Evolutionary conservation across 768 basidiomycete genomes (phyloP).

Genomic region (Xerocomellus intermedius): DNA sequence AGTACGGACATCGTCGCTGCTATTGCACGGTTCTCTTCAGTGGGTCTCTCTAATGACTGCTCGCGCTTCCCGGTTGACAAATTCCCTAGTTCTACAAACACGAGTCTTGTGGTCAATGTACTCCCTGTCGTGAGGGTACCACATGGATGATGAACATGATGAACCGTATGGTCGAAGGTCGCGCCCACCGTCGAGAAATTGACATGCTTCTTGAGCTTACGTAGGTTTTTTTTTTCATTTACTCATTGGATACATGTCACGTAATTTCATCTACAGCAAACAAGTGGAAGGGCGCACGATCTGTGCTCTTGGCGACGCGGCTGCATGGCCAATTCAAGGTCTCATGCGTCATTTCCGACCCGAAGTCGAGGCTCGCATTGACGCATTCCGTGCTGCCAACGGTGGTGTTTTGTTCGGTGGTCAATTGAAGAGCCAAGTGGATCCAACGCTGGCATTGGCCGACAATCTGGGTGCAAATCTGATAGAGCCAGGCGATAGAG

Average conservation of each 20-base stretch:
- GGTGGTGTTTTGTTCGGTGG: constrained; percentile 92
- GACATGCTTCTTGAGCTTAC: constrained; percentile 97
- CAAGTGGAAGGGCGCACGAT: constrained; percentile 97
- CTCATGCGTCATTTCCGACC: constrained; percentile 98
- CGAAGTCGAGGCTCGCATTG: constrained; percentile 87
- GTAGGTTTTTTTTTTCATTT: constrained; percentile 40
- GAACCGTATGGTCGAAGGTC: constrained; percentile 91
- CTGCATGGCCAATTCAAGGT: constrained; percentile 98
- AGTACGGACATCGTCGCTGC: constrained; percentile 91
- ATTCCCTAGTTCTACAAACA: constrained; percentile 86
- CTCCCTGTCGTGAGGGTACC: constrained; percentile 91
- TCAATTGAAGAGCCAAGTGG: constrained; percentile 61
- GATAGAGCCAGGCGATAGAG: constrained; percentile 40
- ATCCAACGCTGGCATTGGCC: constrained; percentile 67
- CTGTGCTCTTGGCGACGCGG: constrained; percentile 95
- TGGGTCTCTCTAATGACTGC: constrained; percentile 27
- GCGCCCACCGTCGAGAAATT: constrained; percentile 90
- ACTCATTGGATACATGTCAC: not conserved
- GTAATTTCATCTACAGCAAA: constrained; percentile 53
- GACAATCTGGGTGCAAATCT: constrained; percentile 67
- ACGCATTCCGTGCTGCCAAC: constrained; percentile 66
- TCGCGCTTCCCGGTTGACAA: not conserved
- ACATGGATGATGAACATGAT: constrained; percentile 99
- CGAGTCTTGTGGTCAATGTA: constrained; percentile 97
- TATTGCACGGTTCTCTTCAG: constrained; percentile 90